Conservation (phyloP, 768 basidiomycete genomes). For the Myochromella boudieri region DNA sequence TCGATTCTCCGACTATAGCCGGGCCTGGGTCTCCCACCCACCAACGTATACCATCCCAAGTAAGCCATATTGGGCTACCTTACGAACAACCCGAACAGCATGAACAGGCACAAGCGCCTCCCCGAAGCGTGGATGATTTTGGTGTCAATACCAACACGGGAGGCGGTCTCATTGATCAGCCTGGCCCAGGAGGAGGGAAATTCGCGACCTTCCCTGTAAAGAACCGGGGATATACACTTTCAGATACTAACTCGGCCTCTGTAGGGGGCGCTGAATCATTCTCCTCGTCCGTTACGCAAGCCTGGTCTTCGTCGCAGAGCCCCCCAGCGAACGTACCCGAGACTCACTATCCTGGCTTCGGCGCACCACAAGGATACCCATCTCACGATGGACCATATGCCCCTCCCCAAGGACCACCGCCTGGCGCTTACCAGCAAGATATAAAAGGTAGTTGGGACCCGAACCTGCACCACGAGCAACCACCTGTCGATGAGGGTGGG, state of each 20-base stretch:
- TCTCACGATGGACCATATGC: conserved; percentile 23
- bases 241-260: too few relatives aligned
- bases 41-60: conserved; percentile 11
- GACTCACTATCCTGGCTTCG: neutral
- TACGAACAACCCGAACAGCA: conserved; percentile 12
- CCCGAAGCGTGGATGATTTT: conserved; percentile 40
- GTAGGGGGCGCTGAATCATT: too few relatives aligned
- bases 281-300: conserved; percentile 35
- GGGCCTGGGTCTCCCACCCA: conserved; percentile 13
- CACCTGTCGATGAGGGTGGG: conserved; percentile 31
- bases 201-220: conserved; percentile 72
- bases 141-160: too few relatives aligned
- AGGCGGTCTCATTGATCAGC: conserved; percentile 20
- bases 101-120: neutral
- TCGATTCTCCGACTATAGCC: conserved; percentile 20
- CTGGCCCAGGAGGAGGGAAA: conserved; percentile 38
- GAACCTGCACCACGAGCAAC: conserved; percentile 24
- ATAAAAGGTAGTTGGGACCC: neutral
- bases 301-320: conserved; percentile 21
- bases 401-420: conserved; percentile 40
- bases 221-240: conserved; percentile 26
- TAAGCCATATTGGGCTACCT: conserved; percentile 8
- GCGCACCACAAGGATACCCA: conserved; percentile 1
- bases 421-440: conserved; percentile 20
- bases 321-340: conserved; percentile 8